Percentiles rank a stretch among this genome's conserved stretches.
These are phyloP conservation scores for Leccinum rimulosum DNA, from an alignment of 768 basidiomycete species.

Conservation along the genomic window DNA sequence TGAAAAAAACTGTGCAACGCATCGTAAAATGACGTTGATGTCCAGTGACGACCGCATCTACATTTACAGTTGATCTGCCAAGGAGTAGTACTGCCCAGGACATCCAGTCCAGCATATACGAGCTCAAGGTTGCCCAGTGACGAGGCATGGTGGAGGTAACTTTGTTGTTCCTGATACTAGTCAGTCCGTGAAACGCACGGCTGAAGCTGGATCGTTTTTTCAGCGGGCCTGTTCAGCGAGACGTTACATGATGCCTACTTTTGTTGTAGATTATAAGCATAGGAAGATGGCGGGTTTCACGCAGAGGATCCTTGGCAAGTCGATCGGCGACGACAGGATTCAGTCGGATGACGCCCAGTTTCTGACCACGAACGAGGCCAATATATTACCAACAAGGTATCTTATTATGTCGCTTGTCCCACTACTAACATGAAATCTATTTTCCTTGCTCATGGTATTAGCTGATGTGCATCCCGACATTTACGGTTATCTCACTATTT, in stretches of 20 bases:
- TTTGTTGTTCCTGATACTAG: conserved; percentile 61
- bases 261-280: conserved; percentile 88
- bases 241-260: conserved; percentile 42
- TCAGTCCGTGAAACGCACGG: conserved; percentile 93
- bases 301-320: conserved; percentile 69
- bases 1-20: too few relatives aligned
- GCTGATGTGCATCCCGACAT: too few relatives aligned
- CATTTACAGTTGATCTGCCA: conserved; percentile 72
- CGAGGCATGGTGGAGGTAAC: conserved; percentile 75
- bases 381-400: too few relatives aligned
- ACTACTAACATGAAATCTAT: too few relatives aligned
- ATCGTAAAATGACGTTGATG: too few relatives aligned
- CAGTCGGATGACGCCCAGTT: conserved; percentile 87
- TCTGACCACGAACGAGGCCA: conserved; percentile 67
- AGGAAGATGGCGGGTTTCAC: conserved; percentile 78
- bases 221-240: neutral
- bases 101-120: conserved; percentile 86
- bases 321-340: conserved; percentile 79
- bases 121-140: conserved; percentile 73
- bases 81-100: conserved; percentile 75
- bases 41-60: too few relatives aligned
- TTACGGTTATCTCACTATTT: too few relatives aligned
- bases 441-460: too few relatives aligned
- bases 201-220: conserved; percentile 42
- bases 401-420: too few relatives aligned